Base-by-base conservation (phyloP, 2,329 filamentous ascomycete species). In the Xylariaceae sp. region DNA sequence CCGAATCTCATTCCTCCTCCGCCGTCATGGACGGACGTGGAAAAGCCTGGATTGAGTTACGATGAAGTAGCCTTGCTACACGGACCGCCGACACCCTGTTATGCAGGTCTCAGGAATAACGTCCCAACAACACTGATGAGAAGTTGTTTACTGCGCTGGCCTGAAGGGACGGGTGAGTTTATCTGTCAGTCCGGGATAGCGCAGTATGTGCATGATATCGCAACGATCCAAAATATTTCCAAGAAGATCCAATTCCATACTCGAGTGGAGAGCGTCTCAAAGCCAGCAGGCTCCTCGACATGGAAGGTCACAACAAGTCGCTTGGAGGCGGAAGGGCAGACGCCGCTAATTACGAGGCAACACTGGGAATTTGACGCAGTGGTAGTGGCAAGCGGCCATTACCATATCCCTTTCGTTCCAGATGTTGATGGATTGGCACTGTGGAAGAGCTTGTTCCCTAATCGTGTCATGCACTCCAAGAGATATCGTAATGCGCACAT, bases 301-400 rank as follows among this genome's bases (percentile, higher is more conserved):
- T 86, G 82, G 82, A 57, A 59, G 1, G 64, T 86, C 0, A 61
- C 68, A 2, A 76, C 76, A 12, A 68, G 69, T 5, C 73, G 67
- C 2, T 57, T 82, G 2, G 45, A 58, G 3, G 57, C 56, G 22
- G 48, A 59, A 0, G 25, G 54, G 1, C 44, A 52, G 1, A 52
- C 37, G 1, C 55, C 60, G 5, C 51, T 41, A 1, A 54, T 70
- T 3, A 47, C 60, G 5, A 63, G 68, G 20, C 53, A 57, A 10
- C 50, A 44, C 0, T 63, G 64, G 64, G 48, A 58, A 0, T 78
- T 93, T 51, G 83, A 88, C 57, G 79, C 80, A 0, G 70, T 88
- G 1, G 75, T 86, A 1, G 76, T 85, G 3, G 81, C 83, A 0
- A 80, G 73, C 22, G 85, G 85, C 0, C 84, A 88, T 62, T 87